Conservation (phyloP, 805 yeast species). For the Candida manassasensis region DNA sequence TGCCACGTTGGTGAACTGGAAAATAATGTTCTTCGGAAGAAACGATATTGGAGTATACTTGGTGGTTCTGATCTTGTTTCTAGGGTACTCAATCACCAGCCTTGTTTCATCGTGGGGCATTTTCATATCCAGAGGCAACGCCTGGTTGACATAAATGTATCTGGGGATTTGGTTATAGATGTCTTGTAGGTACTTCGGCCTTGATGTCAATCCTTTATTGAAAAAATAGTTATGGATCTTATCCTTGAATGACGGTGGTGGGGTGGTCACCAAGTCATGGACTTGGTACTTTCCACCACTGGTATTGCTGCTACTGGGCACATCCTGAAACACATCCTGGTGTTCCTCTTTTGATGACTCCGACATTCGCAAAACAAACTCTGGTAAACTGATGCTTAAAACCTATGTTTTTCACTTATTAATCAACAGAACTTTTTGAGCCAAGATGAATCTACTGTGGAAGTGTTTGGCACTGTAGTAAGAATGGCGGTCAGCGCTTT, state of each 20-base stretch:
- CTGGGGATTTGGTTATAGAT: constrained; percentile 39
- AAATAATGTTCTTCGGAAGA: constrained; percentile 49
- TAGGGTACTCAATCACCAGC: constrained; percentile 31
- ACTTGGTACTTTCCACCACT: constrained; percentile 7
- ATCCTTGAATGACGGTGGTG: constrained; percentile 20
- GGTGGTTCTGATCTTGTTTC: constrained; percentile 60
- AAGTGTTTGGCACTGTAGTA: too few relatives aligned
- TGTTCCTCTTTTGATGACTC: background rate
- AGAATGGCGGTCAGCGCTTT: too few relatives aligned
- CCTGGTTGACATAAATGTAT: constrained; percentile 45
- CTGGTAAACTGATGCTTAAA: too few relatives aligned
- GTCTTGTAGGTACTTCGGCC: constrained; percentile 33
- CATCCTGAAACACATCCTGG: background rate
- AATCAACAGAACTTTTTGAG: too few relatives aligned
- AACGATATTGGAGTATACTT: constrained; percentile 58
- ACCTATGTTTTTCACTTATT: too few relatives aligned
- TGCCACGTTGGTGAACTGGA: constrained; percentile 57
- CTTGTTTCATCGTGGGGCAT: constrained; percentile 21
- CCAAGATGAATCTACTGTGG: too few relatives aligned
- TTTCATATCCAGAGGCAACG: constrained; percentile 40
- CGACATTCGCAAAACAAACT: too few relatives aligned
- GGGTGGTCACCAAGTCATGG: constrained; percentile 13
- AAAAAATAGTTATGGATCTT: constrained; percentile 17
- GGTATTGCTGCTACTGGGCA: constrained; percentile 2
- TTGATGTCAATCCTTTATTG: constrained; percentile 18